Conservation (phyloP, 2,329 filamentous ascomycete genomes). For the Escovopsis sp. region DNA sequence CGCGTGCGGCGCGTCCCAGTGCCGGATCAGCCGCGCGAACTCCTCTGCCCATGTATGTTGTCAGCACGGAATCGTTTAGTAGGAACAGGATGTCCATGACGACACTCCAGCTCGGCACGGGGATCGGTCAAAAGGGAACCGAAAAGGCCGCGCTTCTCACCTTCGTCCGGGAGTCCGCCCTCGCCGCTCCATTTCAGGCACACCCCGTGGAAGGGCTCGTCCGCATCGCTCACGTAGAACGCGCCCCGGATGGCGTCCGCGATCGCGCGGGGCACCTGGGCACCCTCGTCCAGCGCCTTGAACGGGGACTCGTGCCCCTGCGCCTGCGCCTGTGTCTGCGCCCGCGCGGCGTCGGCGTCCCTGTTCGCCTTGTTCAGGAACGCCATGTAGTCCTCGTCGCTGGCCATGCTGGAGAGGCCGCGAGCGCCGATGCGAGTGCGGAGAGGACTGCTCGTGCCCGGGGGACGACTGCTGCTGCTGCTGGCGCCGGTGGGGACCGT, state of each 20-base stretch:
- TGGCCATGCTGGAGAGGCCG: slow-evolving; percentile 39
- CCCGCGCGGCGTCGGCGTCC: slow-evolving; percentile 38
- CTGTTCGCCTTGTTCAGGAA: slow-evolving; percentile 82
- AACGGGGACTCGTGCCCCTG: slow-evolving; percentile 21
- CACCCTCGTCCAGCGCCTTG: slow-evolving; percentile 37
- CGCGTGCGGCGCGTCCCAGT: slow-evolving; percentile 36
- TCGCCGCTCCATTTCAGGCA: slow-evolving; percentile 44
- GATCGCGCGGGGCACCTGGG: slow-evolving; percentile 46
- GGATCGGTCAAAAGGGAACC: too few species aligned
- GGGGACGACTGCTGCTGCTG: too few species aligned
- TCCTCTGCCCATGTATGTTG: slow-evolving; percentile 40
- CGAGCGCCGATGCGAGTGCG: too few species aligned
- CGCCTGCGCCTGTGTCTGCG: slow-evolving; percentile 6
- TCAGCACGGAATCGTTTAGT: too few species aligned
- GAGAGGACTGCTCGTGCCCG: too few species aligned
- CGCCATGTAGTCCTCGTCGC: slow-evolving; percentile 68
- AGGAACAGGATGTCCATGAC: too few species aligned
- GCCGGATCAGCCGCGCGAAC: slow-evolving; percentile 53
- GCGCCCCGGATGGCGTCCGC: slow-evolving; percentile 33
- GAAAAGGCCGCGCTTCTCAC: too few species aligned
- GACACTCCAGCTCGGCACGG: too few species aligned
- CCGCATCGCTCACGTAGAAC: slow-evolving; percentile 61
- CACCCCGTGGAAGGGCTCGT: slow-evolving; percentile 74
- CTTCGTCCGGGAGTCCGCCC: slow-evolving; percentile 43
- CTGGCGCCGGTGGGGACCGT: too few species aligned